Percentiles rank a stretch among this genome's conserved stretches.
phyloP scores from a whole-genome alignment of 495 filamentous ascomycete species.

The Bryoglossum gracile region DNA sequence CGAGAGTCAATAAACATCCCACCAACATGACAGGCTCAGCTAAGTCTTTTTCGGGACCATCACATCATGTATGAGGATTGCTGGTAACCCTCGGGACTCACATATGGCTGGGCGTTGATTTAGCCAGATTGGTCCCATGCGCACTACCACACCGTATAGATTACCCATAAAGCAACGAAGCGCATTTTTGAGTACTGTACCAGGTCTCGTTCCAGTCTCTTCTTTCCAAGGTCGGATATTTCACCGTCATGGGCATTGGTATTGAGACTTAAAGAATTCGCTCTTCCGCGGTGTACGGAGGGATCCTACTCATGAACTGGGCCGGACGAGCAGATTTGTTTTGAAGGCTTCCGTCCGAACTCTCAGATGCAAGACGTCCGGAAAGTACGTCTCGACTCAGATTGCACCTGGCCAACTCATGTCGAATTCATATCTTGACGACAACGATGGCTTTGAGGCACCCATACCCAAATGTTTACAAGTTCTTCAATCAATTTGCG shows the following conservation, averaged over 20 bases:
- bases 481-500: slow-evolving; percentile 26
- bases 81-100: background rate
- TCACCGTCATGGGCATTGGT: slow-evolving; percentile 13
- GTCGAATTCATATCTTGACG: background rate
- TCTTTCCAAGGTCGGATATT: slow-evolving; percentile 9
- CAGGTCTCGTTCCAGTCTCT: background rate
- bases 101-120: background rate
- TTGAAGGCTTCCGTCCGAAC: background rate
- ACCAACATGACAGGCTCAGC: no score
- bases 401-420: background rate
- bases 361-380: background rate
- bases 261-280: no score
- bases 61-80: slow-evolving; percentile 5
- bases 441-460: slow-evolving; percentile 20
- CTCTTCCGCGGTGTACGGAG: background rate
- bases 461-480: slow-evolving; percentile 26
- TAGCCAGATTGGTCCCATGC: slow-evolving; percentile 20
- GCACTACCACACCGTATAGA: slow-evolving; percentile 17
- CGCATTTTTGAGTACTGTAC: slow-evolving; percentile 7
- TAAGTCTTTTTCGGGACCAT: slow-evolving; percentile 1
- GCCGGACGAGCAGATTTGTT: no score
- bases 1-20: no score
- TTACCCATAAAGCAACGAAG: slow-evolving; percentile 19
- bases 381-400: background rate
- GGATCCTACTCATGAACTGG: no score